phyloP scores from a whole-genome alignment of 352 stramenopile genomes.

The Phytophthora cryptogea region DNA sequence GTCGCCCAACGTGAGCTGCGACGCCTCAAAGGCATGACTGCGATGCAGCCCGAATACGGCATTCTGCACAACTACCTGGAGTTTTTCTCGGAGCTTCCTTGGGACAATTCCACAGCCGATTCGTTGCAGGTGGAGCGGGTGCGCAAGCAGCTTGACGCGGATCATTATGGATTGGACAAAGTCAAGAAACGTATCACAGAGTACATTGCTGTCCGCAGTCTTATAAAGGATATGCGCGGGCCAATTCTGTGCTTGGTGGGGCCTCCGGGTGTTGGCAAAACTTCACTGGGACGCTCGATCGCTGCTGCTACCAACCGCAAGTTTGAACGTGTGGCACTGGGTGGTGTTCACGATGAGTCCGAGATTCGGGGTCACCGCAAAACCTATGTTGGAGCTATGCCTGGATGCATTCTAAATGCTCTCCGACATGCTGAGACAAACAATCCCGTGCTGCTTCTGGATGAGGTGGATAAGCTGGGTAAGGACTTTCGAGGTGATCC shows the following conservation, averaged over 20 bases:
- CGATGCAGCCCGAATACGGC: slow-evolving; percentile 76
- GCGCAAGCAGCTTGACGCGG: slow-evolving; percentile 67
- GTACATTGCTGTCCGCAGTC: slow-evolving; percentile 83
- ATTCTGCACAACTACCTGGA: slow-evolving; percentile 85
- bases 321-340: slow-evolving; percentile 77
- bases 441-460: slow-evolving; percentile 81
- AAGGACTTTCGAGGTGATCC: slow-evolving; percentile 75
- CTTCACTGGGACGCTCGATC: slow-evolving; percentile 82
- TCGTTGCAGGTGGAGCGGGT: slow-evolving; percentile 58
- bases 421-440: slow-evolving; percentile 73
- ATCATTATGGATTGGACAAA: slow-evolving; percentile 85
- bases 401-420: slow-evolving; percentile 80
- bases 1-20: slow-evolving; percentile 64
- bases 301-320: slow-evolving; percentile 72
- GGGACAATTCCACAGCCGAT: slow-evolving; percentile 59
- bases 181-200: slow-evolving; percentile 88
- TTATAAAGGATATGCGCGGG: slow-evolving; percentile 84
- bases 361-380: slow-evolving; percentile 87
- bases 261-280: slow-evolving; percentile 86
- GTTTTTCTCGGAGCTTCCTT: slow-evolving; percentile 79
- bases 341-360: slow-evolving; percentile 81
- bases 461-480: slow-evolving; percentile 90
- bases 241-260: slow-evolving; percentile 90
- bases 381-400: slow-evolving; percentile 90
- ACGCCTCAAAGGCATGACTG: slow-evolving; percentile 77